Base-by-base conservation (phyloP, 768 basidiomycete species). In the Tylopilus vinaceipallidus region DNA sequence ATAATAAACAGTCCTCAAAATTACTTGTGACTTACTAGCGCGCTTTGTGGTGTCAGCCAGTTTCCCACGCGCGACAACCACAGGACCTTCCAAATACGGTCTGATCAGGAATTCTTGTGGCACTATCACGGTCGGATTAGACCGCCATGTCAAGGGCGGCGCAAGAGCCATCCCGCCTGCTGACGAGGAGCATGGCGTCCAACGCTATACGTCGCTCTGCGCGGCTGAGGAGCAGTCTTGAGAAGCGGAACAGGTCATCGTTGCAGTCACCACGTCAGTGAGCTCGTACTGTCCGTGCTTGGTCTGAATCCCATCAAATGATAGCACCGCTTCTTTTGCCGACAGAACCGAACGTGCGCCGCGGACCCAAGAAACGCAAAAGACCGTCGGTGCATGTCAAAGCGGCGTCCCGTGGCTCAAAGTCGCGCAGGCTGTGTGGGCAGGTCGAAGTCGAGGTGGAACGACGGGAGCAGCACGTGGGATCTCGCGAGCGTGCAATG, bases 1-100 rank as follows among this genome's bases (percentile, higher is more conserved):
- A 40, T 22, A 22, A n/a, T 19, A 9, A 34, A 27, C 30, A 19
- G 19, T 12, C 14, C 30, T 34, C 36, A 10, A 23, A n/a, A n/a
- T 41, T 13, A 39, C 39, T 40, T 20, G 29, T 6, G 14, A 5
- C 23, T 1, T 16, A n/a, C 6, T 12, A n/a, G n/a, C 14, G 19
- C 33, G 19, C 12, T 34, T 13, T 17, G 12, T 19, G 5, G 11
- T 35, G n/a, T n/a, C n/a, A n/a, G n/a, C n/a, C 26, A n/a, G 3
- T n/a, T 51, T 62, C 65, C 52, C 59, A 64, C 55, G 54, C n/a
- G 7, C 19, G 41, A 20, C 47, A 44, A 56, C 43, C 45, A 69
- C 67, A 62, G 58, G 14, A 69, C 67, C 58, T 66, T 67, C 65
- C 60, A 60, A 69, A 69, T 54, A 1, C 12, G 56, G 62, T 19